Percentiles rank a stretch among this genome's conserved stretches.
Conservation (phyloP, 2,329 filamentous ascomycete genomes). For the Bisporella sp. region DNA sequence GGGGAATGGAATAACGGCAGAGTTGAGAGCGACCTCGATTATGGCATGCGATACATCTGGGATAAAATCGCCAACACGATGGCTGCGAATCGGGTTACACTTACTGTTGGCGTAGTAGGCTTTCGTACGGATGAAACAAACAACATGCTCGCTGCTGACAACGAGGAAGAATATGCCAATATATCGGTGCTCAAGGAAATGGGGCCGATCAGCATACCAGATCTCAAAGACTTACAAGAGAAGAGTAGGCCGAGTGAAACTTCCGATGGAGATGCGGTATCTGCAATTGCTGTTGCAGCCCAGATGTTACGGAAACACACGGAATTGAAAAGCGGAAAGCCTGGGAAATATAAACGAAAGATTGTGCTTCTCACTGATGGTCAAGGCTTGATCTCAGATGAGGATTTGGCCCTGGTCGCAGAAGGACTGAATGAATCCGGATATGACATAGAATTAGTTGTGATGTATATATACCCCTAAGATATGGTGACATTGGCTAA, state of each 20-base stretch:
- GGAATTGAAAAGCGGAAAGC: conserved; percentile 46
- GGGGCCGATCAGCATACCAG: conserved; percentile 53
- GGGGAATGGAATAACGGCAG: conserved; percentile 64
- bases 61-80: conserved; percentile 79
- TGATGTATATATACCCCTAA: conserved; percentile 54
- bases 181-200: conserved; percentile 73
- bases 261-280: conserved; percentile 73
- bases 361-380: conserved; percentile 86
- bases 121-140: conserved; percentile 72
- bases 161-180: conserved; percentile 69
- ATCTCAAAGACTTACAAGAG: conserved; percentile 58
- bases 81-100: conserved; percentile 61
- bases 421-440: conserved; percentile 58
- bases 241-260: conserved; percentile 62
- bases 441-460: conserved; percentile 66
- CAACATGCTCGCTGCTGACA: conserved; percentile 47
- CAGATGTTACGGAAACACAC: conserved; percentile 78
- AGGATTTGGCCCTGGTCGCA: conserved; percentile 60
- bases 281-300: conserved; percentile 77
- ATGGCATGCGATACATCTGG: conserved; percentile 88
- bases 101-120: conserved; percentile 71
- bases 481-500: conserved; percentile 13
- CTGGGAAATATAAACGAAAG: conserved; percentile 68
- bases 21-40: conserved; percentile 75
- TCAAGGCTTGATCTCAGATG: conserved; percentile 62